These are phyloP conservation scores for Arctium minus DNA, from an alignment of 129 eudicot species.

Conservation along the genomic window DNA sequence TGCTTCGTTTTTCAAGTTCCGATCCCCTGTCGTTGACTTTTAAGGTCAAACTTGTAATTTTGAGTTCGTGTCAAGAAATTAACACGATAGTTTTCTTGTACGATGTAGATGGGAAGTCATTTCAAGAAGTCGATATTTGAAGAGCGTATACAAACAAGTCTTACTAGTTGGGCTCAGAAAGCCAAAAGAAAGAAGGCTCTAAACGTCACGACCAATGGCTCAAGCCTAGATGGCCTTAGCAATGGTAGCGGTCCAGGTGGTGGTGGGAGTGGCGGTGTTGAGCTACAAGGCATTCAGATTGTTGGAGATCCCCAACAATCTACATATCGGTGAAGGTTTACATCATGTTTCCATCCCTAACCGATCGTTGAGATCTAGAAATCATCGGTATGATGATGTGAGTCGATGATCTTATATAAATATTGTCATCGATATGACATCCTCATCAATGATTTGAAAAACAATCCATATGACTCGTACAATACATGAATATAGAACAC, in stretches of 20 bases:
- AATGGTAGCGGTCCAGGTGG: not conserved
- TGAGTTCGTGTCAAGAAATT: not conserved
- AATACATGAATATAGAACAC: not conserved
- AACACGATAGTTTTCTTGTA: not conserved
- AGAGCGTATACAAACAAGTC: slow-evolving; percentile 72
- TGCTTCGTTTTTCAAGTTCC: not conserved
- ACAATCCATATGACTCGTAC: not conserved
- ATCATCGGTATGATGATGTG: slow-evolving; percentile 7
- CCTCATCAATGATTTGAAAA: not conserved
- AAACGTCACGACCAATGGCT: slow-evolving; percentile 27
- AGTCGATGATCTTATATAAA: not conserved
- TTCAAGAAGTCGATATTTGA: slow-evolving; percentile 91
- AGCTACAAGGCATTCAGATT: slow-evolving; percentile 29
- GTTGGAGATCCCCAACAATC: slow-evolving; percentile 11
- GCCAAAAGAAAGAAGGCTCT: slow-evolving; percentile 51
- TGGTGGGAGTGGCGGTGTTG: slow-evolving; percentile 1
- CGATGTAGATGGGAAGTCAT: slow-evolving; percentile 78
- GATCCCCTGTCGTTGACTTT: not conserved
- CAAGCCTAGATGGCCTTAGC: slow-evolving; percentile 24
- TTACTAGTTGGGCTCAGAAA: slow-evolving; percentile 80
- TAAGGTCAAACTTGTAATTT: not conserved
- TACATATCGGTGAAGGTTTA: slow-evolving; percentile 5
- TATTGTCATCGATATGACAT: not conserved
- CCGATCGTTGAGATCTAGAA: not conserved
- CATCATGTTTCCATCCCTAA: slow-evolving; percentile 5